These are phyloP conservation scores for Umbelopsis ramanniana DNA, from an alignment of 192 early-diverging fungal genomes.

Conservation along the genomic window DNA sequence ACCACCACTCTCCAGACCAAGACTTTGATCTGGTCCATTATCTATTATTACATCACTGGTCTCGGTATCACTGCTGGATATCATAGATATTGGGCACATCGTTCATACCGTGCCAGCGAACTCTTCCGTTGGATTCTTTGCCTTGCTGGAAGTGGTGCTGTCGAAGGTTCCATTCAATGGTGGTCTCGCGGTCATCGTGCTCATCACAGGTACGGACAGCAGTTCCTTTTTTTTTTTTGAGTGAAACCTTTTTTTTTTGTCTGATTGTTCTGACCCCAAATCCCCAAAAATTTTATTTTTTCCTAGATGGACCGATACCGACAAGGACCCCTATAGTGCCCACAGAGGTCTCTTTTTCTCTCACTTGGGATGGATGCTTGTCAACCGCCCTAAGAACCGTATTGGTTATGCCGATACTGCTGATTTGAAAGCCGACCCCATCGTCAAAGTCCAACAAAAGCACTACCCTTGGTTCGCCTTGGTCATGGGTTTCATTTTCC, in stretches of 20 bases:
- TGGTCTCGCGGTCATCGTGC: slow-evolving; percentile 87
- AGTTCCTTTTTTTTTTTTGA: background rate
- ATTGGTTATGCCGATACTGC: slow-evolving; percentile 82
- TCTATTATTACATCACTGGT: slow-evolving; percentile 79
- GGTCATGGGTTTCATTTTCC: slow-evolving; percentile 77
- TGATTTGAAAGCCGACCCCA: slow-evolving; percentile 74
- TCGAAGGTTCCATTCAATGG: slow-evolving; percentile 86
- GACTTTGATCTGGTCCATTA: slow-evolving; percentile 74
- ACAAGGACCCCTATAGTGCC: slow-evolving; percentile 83
- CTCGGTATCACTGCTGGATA: slow-evolving; percentile 92
- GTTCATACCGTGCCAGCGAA: slow-evolving; percentile 69
- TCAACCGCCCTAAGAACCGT: slow-evolving; percentile 72
- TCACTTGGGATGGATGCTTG: slow-evolving; percentile 87
- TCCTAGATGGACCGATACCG: slow-evolving; percentile 70
- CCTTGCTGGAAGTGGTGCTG: slow-evolving; percentile 70
- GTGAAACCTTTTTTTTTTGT: background rate
- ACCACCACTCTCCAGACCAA: slow-evolving; percentile 68
- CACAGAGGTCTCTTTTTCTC: slow-evolving; percentile 81
- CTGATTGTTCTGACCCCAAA: slow-evolving; percentile 23
- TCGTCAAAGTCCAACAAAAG: slow-evolving; percentile 80
- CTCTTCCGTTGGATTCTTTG: slow-evolving; percentile 66
- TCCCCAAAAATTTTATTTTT: slow-evolving; percentile 25
- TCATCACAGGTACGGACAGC: slow-evolving; percentile 73
- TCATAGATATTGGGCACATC: slow-evolving; percentile 85
- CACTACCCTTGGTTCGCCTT: slow-evolving; percentile 75